These are phyloP conservation scores for Pestalotiopsis sp. DNA, from an alignment of 2,329 filamentous ascomycete genomes.

Conservation along the genomic window DNA sequence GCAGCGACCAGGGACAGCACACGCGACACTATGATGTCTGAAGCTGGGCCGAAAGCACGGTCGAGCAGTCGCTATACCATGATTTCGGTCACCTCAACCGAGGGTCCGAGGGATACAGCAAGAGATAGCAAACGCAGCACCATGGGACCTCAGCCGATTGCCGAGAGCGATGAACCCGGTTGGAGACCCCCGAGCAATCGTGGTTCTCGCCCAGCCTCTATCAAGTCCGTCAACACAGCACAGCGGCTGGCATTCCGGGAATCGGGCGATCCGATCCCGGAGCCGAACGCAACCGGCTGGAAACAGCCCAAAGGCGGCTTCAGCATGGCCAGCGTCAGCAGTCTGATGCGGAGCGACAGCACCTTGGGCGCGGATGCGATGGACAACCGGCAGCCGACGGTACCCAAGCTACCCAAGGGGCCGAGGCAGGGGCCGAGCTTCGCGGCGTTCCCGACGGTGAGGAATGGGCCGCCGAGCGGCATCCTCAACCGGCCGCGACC, in stretches of 20 bases:
- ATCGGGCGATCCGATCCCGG: conserved; percentile 30
- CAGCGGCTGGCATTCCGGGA: conserved; percentile 31
- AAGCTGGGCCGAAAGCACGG: conserved; percentile 12
- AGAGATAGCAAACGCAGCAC: conserved; percentile 18
- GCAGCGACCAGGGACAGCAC: not conserved
- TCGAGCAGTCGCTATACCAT: conserved; percentile 10
- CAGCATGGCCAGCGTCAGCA: conserved; percentile 15
- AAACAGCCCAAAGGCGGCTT: conserved; percentile 6
- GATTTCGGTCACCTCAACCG: not conserved
- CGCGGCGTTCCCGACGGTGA: conserved; percentile 30
- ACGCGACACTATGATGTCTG: not conserved
- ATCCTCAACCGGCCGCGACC: conserved; percentile 13
- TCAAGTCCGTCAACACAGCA: conserved; percentile 17
- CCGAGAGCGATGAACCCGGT: not conserved
- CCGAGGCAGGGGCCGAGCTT: conserved; percentile 26
- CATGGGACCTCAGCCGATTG: conserved; percentile 14
- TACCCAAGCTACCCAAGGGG: conserved; percentile 20
- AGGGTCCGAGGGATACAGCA: not conserved
- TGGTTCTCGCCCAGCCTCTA: conserved; percentile 7
- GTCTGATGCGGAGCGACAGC: conserved; percentile 8
- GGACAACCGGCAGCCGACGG: conserved; percentile 7
- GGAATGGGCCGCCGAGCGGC: conserved; percentile 16
- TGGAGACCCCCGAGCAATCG: conserved; percentile 12
- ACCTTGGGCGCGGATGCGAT: not conserved
- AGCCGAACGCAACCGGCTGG: conserved; percentile 19